Percentiles rank a stretch among this genome's conserved stretches.
Evolutionary conservation across 306 rosid species (phyloP).

Genomic region (Parietaria judaica): DNA sequence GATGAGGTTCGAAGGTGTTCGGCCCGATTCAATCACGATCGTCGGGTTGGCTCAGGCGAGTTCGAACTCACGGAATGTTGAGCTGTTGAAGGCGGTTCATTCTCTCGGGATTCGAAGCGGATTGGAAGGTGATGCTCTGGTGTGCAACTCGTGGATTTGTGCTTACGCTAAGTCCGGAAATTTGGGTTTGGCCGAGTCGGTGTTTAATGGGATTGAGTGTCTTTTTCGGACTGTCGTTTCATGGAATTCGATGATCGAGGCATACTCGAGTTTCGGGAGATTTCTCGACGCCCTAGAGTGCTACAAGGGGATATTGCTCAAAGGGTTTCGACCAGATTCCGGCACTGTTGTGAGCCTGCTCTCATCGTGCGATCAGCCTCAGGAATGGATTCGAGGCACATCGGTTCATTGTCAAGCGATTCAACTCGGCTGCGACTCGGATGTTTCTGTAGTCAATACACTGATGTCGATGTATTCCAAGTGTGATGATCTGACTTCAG

Average conservation of each 20-base stretch:
- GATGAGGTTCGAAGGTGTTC: constrained; percentile 43
- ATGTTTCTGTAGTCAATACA: constrained; percentile 41
- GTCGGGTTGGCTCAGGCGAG: constrained; percentile 36
- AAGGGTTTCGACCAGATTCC: constrained; percentile 39
- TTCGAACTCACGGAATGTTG: constrained; percentile 23
- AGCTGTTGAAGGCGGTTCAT: constrained; percentile 36
- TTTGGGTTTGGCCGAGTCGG: constrained; percentile 29
- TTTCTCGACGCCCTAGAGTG: constrained; percentile 26
- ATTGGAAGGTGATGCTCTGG: constrained; percentile 31
- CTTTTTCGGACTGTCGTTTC: constrained; percentile 50
- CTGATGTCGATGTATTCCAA: constrained; percentile 63
- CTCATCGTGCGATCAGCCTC: constrained; percentile 40
- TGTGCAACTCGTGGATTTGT: constrained; percentile 55
- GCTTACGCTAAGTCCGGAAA: constrained; percentile 57
- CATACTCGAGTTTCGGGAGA: constrained; percentile 39
- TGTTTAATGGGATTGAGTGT: constrained; percentile 36
- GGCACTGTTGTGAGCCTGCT: constrained; percentile 49
- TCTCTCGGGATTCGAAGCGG: constrained; percentile 46
- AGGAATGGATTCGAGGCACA: constrained; percentile 40
- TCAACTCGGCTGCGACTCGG: constrained; percentile 49
- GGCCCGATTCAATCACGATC: constrained; percentile 42
- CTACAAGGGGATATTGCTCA: constrained; percentile 39
- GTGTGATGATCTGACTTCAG: constrained; percentile 47
- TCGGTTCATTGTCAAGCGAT: constrained; percentile 53
- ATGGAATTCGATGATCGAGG: constrained; percentile 62